Base-by-base conservation (phyloP, 176 grass and related monocot genomes). In the Juncus inflexus region DNA sequence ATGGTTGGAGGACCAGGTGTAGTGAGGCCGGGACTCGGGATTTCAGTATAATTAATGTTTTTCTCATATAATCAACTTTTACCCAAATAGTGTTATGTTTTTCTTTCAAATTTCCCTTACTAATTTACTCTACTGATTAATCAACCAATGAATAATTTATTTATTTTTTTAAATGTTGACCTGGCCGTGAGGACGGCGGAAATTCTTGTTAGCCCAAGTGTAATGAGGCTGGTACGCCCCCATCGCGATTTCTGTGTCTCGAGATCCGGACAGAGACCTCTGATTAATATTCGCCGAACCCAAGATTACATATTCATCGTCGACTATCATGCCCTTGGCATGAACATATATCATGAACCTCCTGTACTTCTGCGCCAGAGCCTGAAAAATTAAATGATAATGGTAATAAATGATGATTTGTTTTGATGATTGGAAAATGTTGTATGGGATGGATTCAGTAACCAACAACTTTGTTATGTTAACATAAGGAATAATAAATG, bases 331-430 rank as follows among this genome's bases (percentile, higher is more conserved):
- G 42, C 91, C 92, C 63, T 96, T 96, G 76, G 84, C 84, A 58
- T 96, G 92, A 68, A 96, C 92, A 7, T 96, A 96, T 55, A 96
- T 96, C 92, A 96, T 96, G 80, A 96, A 96, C 2, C 92, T 75
- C 8, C 82, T 85, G 41, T 85, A 69, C 69, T 81, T 97, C 73
- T 76, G 62, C 57, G 79, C 74, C 12, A 86, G 62, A 4, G 16
- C 88, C 94, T 97, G 40, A 47, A 47, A 47, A 47, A 47, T 47
- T 6, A 47, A 47, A 47, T 47, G 4, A 47, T 28, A 1, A 28
- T 28, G 1, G 19, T 28, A 28, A 28, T 28, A 28, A 28, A 28
- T 28, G 19, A 28, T 28, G 19, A 28, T 28, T 28, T 28, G 19
- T 28, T 28, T 28, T 28, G 19, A 28, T 28, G 19, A 1, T 0